A percentile compares a stretch with the other conserved stretches of the same genome.
These are phyloP conservation scores for Arthonia radiata DNA, from an alignment of 495 filamentous ascomycete genomes.

Conservation along the genomic window DNA sequence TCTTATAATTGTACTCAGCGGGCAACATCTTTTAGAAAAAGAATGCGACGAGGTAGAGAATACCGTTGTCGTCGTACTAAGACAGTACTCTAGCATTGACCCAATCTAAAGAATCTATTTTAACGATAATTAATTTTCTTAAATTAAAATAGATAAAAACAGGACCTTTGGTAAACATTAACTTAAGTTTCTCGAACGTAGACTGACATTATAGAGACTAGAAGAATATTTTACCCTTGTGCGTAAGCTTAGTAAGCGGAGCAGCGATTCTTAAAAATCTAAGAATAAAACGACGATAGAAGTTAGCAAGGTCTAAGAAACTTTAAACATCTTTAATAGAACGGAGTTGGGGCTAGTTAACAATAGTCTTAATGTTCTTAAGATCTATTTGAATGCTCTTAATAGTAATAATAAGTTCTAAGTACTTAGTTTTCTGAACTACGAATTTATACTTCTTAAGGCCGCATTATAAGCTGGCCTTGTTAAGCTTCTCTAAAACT, in stretches of 20 bases:
- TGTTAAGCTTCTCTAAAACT: slow-evolving; percentile 7
- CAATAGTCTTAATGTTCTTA: slow-evolving; percentile 9
- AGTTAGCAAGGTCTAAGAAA: slow-evolving; percentile 15
- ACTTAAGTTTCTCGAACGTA: slow-evolving; percentile 23
- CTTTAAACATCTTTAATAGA: slow-evolving; percentile 7
- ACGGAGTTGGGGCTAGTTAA: slow-evolving; percentile 7
- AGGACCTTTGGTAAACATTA: slow-evolving; percentile 16
- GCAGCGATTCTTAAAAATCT: slow-evolving; percentile 6
- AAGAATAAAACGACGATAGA: slow-evolving; percentile 13
- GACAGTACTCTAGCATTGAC: slow-evolving; percentile 7
- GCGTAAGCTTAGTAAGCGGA: slow-evolving; percentile 4
- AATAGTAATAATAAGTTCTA: slow-evolving; percentile 9
- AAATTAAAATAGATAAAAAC: slow-evolving; percentile 9
- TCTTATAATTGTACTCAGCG: slow-evolving; percentile 11
- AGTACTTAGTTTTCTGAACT: slow-evolving; percentile 6
- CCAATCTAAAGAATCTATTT: slow-evolving; percentile 10
- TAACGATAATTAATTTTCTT: slow-evolving; percentile 5
- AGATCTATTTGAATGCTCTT: slow-evolving; percentile 9
- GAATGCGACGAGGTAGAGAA: slow-evolving; percentile 9
- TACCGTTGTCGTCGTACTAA: slow-evolving; percentile 7
- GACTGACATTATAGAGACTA: slow-evolving; percentile 19
- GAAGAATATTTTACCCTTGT: slow-evolving; percentile 5
- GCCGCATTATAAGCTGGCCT: slow-evolving; percentile 7
- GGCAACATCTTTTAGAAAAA: slow-evolving; percentile 10
- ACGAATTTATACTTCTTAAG: slow-evolving; percentile 14